A percentile compares a stretch with the other conserved stretches of the same genome.
Evolutionary conservation across 805 yeast species (phyloP).

Genomic region (Ogataea haglerorum): DNA sequence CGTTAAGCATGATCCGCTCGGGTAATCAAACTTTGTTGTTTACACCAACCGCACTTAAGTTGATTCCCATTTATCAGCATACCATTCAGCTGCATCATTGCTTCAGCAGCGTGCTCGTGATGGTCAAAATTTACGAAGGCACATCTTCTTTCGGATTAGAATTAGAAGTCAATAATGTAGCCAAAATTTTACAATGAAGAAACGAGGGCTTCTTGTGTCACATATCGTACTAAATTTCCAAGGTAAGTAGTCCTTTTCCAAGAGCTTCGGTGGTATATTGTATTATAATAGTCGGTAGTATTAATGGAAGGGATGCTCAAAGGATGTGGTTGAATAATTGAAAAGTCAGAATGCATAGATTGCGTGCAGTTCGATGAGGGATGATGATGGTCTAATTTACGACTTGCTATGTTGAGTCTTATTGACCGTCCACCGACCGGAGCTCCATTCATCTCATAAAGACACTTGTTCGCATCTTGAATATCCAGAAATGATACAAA

Average conservation of each 20-base stretch:
- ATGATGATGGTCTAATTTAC: slow-evolving; percentile 34
- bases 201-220: slow-evolving; percentile 67
- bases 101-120: slow-evolving; percentile 86
- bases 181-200: slow-evolving; percentile 80
- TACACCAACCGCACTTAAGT: slow-evolving; percentile 86
- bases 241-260: slow-evolving; percentile 86
- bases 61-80: slow-evolving; percentile 72
- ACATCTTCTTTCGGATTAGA: slow-evolving; percentile 79
- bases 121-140: slow-evolving; percentile 85
- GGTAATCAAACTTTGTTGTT: slow-evolving; percentile 25
- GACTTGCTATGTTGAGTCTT: slow-evolving; percentile 87
- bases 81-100: slow-evolving; percentile 76
- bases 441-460: slow-evolving; percentile 70
- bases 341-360: too few species aligned
- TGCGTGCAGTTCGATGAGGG: not conserved
- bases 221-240: slow-evolving; percentile 78
- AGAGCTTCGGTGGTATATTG: slow-evolving; percentile 44
- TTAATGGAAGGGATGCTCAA: too few species aligned
- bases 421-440: slow-evolving; percentile 71
- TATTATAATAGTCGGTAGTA: too few species aligned
- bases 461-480: slow-evolving; percentile 70
- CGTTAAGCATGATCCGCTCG: slow-evolving; percentile 10
- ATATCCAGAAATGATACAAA: slow-evolving; percentile 72
- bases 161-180: slow-evolving; percentile 73
- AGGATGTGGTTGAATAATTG: too few species aligned